Conservation (phyloP, 352 stramenopile species). For the Blastocystis sp. region DNA sequence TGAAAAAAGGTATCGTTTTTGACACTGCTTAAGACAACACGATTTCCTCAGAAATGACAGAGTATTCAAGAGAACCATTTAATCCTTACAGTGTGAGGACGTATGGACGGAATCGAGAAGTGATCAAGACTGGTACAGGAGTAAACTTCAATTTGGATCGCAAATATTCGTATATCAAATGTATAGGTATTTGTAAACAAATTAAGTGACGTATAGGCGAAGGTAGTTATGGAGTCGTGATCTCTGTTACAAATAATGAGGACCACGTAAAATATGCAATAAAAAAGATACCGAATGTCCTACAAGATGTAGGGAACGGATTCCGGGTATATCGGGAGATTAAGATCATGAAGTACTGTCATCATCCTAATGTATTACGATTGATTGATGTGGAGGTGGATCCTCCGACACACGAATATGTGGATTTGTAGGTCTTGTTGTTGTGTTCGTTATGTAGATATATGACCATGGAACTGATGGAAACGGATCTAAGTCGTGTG, state of each 20-base stretch:
- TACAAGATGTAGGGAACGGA: constrained; percentile 80
- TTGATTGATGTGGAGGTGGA: constrained; percentile 9
- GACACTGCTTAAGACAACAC: not conserved
- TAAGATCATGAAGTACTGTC: constrained; percentile 78
- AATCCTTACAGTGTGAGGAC: not conserved
- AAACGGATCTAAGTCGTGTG: constrained; percentile 82
- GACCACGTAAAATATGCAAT: constrained; percentile 81
- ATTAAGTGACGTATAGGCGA: constrained; percentile 71
- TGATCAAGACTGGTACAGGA: constrained; percentile 7
- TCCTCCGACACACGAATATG: not conserved
- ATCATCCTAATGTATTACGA: constrained; percentile 36
- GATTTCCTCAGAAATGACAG: constrained; percentile 13
- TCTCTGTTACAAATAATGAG: constrained; percentile 81
- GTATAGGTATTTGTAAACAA: not conserved
- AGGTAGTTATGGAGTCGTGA: constrained; percentile 84
- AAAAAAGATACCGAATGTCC: constrained; percentile 82
- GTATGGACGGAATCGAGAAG: not conserved
- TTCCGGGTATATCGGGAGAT: constrained; percentile 81
- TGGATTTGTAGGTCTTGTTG: constrained; percentile 20
- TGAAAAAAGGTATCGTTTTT: not conserved
- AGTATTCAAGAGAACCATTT: constrained; percentile 7
- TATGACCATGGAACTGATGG: constrained; percentile 85
- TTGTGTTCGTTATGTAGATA: constrained; percentile 71
- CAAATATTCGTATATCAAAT: constrained; percentile 57
- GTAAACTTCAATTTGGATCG: constrained; percentile 26